Evolutionary conservation across 2,329 filamentous ascomycete species (phyloP).

Genomic region (Pseudocercospora eumusae): DNA sequence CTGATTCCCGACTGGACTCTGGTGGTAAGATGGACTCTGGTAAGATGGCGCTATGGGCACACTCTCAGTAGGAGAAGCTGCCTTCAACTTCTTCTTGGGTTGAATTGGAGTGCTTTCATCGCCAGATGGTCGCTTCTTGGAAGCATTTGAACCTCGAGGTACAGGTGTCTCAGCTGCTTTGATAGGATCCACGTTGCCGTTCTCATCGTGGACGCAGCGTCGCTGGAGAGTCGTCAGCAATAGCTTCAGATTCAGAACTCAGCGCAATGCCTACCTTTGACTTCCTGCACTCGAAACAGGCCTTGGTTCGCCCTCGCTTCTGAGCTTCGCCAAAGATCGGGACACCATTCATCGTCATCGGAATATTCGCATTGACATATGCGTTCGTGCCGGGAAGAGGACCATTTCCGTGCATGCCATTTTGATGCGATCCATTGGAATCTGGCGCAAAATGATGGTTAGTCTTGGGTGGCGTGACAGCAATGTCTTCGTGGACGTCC

Average conservation of each 20-base stretch:
- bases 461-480: slow-evolving; percentile 30
- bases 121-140: slow-evolving; percentile 54
- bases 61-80: slow-evolving; percentile 15
- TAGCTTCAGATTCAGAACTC: neutral
- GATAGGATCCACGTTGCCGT: slow-evolving; percentile 63
- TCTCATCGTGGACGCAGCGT: slow-evolving; percentile 67
- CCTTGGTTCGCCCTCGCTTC: slow-evolving; percentile 56
- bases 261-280: slow-evolving; percentile 59
- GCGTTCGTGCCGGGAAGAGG: slow-evolving; percentile 38
- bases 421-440: slow-evolving; percentile 15
- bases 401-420: slow-evolving; percentile 21
- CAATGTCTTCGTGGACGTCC: slow-evolving; percentile 35
- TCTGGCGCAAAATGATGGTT: slow-evolving; percentile 24
- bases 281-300: slow-evolving; percentile 66
- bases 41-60: slow-evolving; percentile 13
- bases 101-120: slow-evolving; percentile 40
- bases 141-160: slow-evolving; percentile 58
- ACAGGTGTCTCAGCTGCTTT: slow-evolving; percentile 64
- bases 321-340: slow-evolving; percentile 54
- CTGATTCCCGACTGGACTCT: slow-evolving; percentile 22
- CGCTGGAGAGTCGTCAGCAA: slow-evolving; percentile 47
- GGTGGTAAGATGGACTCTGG: slow-evolving; percentile 12
- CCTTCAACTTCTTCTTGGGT: slow-evolving; percentile 31
- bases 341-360: slow-evolving; percentile 58
- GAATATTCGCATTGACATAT: slow-evolving; percentile 40